Evolutionary conservation across 495 filamentous ascomycete species (phyloP).

Genomic region (Xylaria curta): DNA sequence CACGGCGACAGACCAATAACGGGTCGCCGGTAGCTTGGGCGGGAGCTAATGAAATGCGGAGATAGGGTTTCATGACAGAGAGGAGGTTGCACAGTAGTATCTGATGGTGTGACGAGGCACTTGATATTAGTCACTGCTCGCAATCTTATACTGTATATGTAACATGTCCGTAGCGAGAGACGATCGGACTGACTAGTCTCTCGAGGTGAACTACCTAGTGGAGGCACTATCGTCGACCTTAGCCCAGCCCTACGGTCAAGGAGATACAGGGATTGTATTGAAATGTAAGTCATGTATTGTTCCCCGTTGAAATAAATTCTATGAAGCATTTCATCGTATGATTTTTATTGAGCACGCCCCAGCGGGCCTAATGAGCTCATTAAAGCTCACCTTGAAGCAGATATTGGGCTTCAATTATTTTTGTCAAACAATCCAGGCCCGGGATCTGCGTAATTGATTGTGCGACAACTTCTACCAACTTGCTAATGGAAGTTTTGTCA

Average conservation of each 20-base stretch:
- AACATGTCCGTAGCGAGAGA: slow-evolving; percentile 2
- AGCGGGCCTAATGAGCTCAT: neutral
- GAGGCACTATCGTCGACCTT: slow-evolving; percentile 15
- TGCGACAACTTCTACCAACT: neutral
- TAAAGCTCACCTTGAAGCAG: neutral
- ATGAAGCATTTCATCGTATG: slow-evolving; percentile 16
- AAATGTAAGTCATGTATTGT: neutral
- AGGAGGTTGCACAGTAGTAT: slow-evolving; percentile 7
- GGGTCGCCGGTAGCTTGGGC: slow-evolving; percentile 11
- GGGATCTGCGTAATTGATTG: neutral
- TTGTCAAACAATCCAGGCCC: neutral
- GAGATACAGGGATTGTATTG: slow-evolving; percentile 8
- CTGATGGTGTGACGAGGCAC: slow-evolving; percentile 17
- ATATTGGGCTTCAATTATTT: slow-evolving; percentile 2
- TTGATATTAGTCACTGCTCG: slow-evolving; percentile 8
- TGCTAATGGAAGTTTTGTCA: neutral
- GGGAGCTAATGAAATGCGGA: slow-evolving; percentile 25
- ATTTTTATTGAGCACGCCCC: slow-evolving; percentile 4
- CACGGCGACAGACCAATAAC: slow-evolving; percentile 9
- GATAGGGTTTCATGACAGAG: slow-evolving; percentile 20
- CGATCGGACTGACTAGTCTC: slow-evolving; percentile 6
- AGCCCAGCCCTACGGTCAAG: slow-evolving; percentile 22
- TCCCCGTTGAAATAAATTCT: neutral
- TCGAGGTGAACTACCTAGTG: slow-evolving; percentile 4
- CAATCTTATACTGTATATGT: neutral